These are phyloP conservation scores for Tanacetum coccineum DNA, from an alignment of 129 eudicot genomes.

Conservation along the genomic window DNA sequence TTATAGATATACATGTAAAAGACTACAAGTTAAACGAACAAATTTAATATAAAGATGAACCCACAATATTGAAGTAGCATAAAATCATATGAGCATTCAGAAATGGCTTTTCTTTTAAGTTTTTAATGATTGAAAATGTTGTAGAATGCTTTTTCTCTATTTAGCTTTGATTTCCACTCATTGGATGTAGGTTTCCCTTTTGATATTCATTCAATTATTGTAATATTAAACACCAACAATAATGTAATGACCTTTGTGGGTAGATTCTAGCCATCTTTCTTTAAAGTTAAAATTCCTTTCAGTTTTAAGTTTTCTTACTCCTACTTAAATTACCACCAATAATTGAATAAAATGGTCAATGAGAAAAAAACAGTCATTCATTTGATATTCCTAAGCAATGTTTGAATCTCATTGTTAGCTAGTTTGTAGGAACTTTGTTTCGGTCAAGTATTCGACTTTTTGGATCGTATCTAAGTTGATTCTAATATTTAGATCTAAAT, in stretches of 20 bases:
- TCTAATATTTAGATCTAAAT: neutral
- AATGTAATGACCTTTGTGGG: constrained; percentile 23
- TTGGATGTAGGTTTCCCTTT: constrained; percentile 36
- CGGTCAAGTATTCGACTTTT: neutral
- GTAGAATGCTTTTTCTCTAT: constrained; percentile 37
- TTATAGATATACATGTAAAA: neutral
- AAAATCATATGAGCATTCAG: constrained; percentile 10
- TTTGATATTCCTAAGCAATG: constrained; percentile 22
- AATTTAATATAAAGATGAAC: constrained; percentile 13
- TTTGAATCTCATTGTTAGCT: constrained; percentile 12
- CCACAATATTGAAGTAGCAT: constrained; percentile 8
- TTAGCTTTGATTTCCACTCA: constrained; percentile 53
- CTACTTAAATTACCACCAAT: constrained; percentile 21
- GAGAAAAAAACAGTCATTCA: constrained; percentile 7
- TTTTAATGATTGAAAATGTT: constrained; percentile 21
- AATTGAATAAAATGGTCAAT: constrained; percentile 21
- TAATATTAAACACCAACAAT: constrained; percentile 29
- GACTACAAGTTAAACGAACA: constrained; percentile 13
- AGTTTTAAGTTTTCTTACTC: constrained; percentile 4
- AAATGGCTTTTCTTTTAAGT: constrained; percentile 8
- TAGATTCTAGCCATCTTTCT: constrained; percentile 26
- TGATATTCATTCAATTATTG: constrained; percentile 13
- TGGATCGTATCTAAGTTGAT: neutral
- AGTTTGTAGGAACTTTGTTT: constrained; percentile 5
- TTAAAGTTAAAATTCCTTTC: constrained; percentile 6